Conservation (phyloP, 164 flowering plant species). For the Aristolochia californica region DNA sequence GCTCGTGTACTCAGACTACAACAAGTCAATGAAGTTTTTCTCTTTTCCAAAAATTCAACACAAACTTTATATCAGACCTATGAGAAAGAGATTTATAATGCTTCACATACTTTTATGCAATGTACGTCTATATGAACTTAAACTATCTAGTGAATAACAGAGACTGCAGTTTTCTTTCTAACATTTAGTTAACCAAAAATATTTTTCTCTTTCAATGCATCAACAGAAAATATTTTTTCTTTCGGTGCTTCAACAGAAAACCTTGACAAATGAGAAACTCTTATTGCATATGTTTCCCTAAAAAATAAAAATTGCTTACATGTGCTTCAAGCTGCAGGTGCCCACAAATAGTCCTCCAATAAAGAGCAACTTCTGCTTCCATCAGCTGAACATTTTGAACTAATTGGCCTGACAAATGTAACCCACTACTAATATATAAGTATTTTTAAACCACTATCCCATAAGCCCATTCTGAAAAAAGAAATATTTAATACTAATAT, state of each 20-base stretch:
- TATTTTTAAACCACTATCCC: background rate
- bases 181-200: no score
- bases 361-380: constrained; percentile 85
- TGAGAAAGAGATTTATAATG: no score
- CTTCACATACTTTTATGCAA: no score
- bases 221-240: background rate
- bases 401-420: constrained; percentile 15
- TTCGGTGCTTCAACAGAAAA: no score
- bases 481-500: background rate
- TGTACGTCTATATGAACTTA: background rate
- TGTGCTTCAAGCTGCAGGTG: constrained; percentile 75
- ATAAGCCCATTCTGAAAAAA: background rate
- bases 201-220: background rate
- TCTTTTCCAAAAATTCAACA: no score
- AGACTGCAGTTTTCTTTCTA: background rate
- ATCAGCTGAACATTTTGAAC: constrained; percentile 37
- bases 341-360: constrained; percentile 70
- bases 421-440: background rate
- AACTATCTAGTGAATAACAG: background rate
- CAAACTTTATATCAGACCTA: no score
- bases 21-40: no score
- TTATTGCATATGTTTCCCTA: no score
- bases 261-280: no score
- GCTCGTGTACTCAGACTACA: no score
- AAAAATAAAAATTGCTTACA: constrained; percentile 27